phyloP scores from a whole-genome alignment of 306 rosid genomes.

The Begonia loranthoides region DNA sequence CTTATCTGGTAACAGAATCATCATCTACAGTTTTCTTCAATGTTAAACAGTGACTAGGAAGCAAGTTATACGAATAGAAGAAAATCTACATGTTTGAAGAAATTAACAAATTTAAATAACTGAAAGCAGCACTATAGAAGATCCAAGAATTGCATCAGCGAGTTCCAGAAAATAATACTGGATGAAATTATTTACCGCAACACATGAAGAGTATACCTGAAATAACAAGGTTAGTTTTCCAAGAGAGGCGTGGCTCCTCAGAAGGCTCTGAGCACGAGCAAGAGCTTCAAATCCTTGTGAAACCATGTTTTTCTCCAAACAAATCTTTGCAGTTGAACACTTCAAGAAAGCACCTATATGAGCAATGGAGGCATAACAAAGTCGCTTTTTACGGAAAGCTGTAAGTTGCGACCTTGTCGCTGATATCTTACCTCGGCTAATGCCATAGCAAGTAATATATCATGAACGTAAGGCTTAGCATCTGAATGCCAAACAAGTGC shows the following conservation, averaged over 20 bases:
- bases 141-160: too few species aligned
- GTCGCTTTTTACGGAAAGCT: slow-evolving; percentile 19
- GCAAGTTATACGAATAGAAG: too few species aligned
- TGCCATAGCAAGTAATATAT: slow-evolving; percentile 85
- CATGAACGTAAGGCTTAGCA: slow-evolving; percentile 68
- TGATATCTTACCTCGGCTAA: slow-evolving; percentile 78
- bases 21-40: too few species aligned
- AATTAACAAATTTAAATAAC: too few species aligned
- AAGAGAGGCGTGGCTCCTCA: slow-evolving; percentile 68
- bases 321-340: slow-evolving; percentile 89
- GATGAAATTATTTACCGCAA: too few species aligned
- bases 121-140: too few species aligned
- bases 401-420: slow-evolving; percentile 25
- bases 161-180: too few species aligned
- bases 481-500: slow-evolving; percentile 57
- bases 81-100: too few species aligned
- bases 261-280: slow-evolving; percentile 86
- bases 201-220: slow-evolving; percentile 25
- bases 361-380: slow-evolving; percentile 47
- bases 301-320: slow-evolving; percentile 83
- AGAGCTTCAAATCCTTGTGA: slow-evolving; percentile 98
- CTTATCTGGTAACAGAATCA: too few species aligned
- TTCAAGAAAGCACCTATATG: slow-evolving; percentile 76
- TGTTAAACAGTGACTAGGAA: too few species aligned
- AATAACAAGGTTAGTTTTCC: slow-evolving; percentile 63